Evolutionary conservation across 768 basidiomycete genomes (phyloP).

Genomic region (Lactarius sanguifluus): DNA sequence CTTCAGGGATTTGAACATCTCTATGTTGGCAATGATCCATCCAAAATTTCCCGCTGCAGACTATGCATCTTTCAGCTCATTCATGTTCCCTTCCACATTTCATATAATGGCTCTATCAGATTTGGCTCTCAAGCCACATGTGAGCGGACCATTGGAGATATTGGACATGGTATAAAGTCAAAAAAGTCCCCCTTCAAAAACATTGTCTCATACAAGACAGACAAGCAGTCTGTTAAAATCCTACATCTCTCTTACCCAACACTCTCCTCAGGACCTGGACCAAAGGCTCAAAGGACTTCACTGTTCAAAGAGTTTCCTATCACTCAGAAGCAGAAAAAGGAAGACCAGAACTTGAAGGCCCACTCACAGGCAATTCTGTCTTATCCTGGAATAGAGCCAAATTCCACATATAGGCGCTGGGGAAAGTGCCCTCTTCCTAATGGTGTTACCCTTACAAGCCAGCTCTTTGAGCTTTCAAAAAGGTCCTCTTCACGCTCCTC

Average conservation of each 20-base stretch:
- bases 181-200: no score
- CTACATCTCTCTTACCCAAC: not conserved
- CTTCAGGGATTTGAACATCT: constrained; percentile 2
- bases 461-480: no score
- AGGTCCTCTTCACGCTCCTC: not conserved
- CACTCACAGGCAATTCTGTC: not conserved
- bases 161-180: no score
- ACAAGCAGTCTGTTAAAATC: not conserved
- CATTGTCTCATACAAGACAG: no score
- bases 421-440: constrained; percentile 1
- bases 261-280: constrained; percentile 29
- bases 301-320: not conserved
- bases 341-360: not conserved
- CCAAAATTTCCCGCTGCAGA: not conserved
- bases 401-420: not conserved
- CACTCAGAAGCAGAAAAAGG: not conserved
- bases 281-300: not conserved
- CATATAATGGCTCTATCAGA: no score
- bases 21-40: constrained; percentile 7
- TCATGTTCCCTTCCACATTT: no score
- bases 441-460: not conserved
- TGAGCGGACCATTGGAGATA: no score
- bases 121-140: no score
- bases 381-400: not conserved
- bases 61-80: no score